Base-by-base conservation (phyloP, 192 early-diverging fungal genomes). In the Podochytrium sp. region DNA sequence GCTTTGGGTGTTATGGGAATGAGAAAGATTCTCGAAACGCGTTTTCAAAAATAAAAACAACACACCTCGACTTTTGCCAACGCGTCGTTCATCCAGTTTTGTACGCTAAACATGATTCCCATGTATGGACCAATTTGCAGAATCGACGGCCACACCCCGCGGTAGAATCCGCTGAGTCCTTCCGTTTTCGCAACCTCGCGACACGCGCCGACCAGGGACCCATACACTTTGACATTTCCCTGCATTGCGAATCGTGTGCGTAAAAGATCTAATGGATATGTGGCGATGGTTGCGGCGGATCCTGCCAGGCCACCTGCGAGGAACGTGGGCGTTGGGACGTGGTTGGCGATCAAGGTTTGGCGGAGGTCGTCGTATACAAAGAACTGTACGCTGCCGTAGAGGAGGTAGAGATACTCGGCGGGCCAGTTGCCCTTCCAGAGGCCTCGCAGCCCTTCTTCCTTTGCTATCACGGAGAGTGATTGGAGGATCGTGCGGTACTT, bases 211-310 rank as follows among this genome's bases (percentile, higher is more conserved):
- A 82, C 27, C 1, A 97, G 69, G 20, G 90, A 82, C 23, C 71
- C 81, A 79, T 97, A 94, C 7, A 92, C 84, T 10, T 84, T 86
- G 7, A 75, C 47, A 39, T 84, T 74, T 35, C 90, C 89, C 71
- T 97, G 94, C 14, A 92, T 86, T 2, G 95, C 93, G 85, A 99
- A 99, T 27, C 95, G 86, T 1, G 97, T 99, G 50, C 97, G 87
- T 38, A 99, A 79, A 3, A 99, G 86, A 85, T 99, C 97, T 64
- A 99, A 91, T n/a, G 97, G 95, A 84, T 96, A 99, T 40, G 97
- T 96, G 0, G 77, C 73, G 0, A 89, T 65, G 2, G 96, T 97
- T 14, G 95, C 95, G 10, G 89, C 71, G 34, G 82, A 85, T 20
- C 94, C 97, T 10, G 94, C 90, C n/a, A 89, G 25, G 77, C 62